Conservation (phyloP, 1,139 yeast genomes). For the Debaryomyces psychrophilus region DNA sequence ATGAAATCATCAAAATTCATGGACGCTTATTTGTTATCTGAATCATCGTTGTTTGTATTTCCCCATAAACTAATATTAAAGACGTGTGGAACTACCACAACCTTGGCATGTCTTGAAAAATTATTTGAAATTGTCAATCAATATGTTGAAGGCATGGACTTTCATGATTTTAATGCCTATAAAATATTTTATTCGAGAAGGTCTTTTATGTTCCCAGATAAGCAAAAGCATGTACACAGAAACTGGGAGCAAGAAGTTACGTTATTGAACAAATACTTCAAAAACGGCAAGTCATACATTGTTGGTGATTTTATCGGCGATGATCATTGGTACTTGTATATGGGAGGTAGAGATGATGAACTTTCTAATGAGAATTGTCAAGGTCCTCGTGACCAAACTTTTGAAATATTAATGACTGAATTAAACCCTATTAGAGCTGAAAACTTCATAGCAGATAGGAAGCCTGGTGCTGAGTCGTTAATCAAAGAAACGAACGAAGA, state of each 20-base stretch:
- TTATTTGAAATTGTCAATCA: constrained; percentile 55
- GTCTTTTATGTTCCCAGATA: constrained; percentile 89
- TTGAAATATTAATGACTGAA: constrained; percentile 92
- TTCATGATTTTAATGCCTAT: constrained; percentile 47
- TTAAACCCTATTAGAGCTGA: constrained; percentile 61
- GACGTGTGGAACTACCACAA: constrained; percentile 96
- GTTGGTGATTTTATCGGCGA: constrained; percentile 75
- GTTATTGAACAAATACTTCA: constrained; percentile 65
- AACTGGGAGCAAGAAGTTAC: constrained; percentile 84
- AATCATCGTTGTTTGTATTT: constrained; percentile 87
- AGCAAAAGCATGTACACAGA: constrained; percentile 78
- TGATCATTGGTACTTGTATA: constrained; percentile 91
- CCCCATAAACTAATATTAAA: constrained; percentile 84
- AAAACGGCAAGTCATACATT: constrained; percentile 68
- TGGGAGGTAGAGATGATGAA: constrained; percentile 47
- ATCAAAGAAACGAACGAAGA: constrained; percentile 44
- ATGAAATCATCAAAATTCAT: constrained; percentile 65
- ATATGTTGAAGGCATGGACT: constrained; percentile 21
- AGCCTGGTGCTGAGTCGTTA: constrained; percentile 50
- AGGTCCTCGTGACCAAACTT: constrained; percentile 61
- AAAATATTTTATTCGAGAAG: constrained; percentile 89
- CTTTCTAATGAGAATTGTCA: constrained; percentile 12
- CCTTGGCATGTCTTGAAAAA: constrained; percentile 73
- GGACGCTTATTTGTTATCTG: constrained; percentile 88
- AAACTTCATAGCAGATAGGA: constrained; percentile 62